These are phyloP conservation scores for Cymbopogon citratus DNA, from an alignment of 176 grass and related monocot genomes.

Conservation along the genomic window DNA sequence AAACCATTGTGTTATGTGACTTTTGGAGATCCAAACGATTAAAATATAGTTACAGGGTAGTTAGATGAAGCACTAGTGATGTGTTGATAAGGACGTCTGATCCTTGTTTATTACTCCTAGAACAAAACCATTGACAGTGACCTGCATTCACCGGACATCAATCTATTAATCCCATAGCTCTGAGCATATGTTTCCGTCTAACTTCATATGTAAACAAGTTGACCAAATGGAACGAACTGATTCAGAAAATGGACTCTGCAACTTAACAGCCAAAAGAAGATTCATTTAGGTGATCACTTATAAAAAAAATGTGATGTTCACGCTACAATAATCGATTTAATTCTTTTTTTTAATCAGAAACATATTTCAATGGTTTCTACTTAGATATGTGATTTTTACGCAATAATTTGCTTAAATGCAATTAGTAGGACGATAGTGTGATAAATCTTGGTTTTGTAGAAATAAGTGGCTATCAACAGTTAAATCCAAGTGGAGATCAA, in stretches of 20 bases:
- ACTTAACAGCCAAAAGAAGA: background rate
- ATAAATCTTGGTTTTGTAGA: background rate
- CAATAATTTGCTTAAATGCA: background rate
- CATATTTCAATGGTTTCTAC: background rate
- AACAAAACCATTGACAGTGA: background rate
- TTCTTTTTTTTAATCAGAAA: background rate
- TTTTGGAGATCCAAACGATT: background rate
- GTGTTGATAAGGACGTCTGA: background rate
- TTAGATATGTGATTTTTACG: background rate
- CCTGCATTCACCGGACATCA: background rate
- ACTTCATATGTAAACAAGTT: background rate
- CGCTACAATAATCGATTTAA: background rate
- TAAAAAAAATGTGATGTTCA: background rate
- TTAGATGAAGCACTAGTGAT: background rate
- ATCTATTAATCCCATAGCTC: too few species aligned
- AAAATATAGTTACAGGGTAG: background rate
- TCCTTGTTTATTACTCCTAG: background rate
- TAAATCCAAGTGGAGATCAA: background rate
- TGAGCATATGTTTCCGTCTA: background rate
- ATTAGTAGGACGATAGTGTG: background rate
- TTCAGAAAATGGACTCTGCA: background rate
- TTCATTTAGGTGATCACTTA: background rate
- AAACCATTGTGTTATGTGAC: background rate
- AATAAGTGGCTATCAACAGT: background rate
- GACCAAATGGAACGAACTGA: background rate